These are phyloP conservation scores for Gaeumannomyces sp. DNA, from an alignment of 2,329 filamentous ascomycete species.

Conservation along the genomic window DNA sequence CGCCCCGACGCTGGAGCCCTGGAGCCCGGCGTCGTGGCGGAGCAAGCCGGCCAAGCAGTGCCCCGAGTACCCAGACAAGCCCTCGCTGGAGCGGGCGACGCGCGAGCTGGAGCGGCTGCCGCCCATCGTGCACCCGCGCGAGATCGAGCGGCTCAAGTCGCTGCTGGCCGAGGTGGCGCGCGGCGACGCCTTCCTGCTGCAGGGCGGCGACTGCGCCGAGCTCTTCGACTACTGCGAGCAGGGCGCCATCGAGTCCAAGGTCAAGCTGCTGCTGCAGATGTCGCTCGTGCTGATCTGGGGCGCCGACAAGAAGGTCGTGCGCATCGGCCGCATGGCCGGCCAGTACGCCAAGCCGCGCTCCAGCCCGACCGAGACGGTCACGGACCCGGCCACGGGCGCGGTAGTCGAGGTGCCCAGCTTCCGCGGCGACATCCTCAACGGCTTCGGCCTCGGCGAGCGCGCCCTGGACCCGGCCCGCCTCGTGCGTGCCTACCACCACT, in stretches of 20 bases:
- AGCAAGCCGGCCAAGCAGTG: slow-evolving; percentile 73
- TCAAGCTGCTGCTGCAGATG: slow-evolving; percentile 96
- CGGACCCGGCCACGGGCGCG: slow-evolving; percentile 50
- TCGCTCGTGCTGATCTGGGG: slow-evolving; percentile 93
- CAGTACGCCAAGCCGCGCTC: slow-evolving; percentile 96
- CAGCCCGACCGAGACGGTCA: slow-evolving; percentile 73
- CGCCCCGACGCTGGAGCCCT: slow-evolving; percentile 24
- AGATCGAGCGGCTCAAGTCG: slow-evolving; percentile 74
- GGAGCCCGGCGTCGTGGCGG: slow-evolving; percentile 65
- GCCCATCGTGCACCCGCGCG: slow-evolving; percentile 71
- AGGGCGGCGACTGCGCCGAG: slow-evolving; percentile 96
- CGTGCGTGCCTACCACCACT: slow-evolving; percentile 91
- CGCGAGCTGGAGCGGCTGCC: slow-evolving; percentile 63
- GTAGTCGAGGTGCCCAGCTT: slow-evolving; percentile 70
- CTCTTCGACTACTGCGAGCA: slow-evolving; percentile 95
- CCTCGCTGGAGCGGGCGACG: slow-evolving; percentile 52
- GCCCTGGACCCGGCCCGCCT: slow-evolving; percentile 77
- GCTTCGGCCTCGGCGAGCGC: slow-evolving; percentile 69
- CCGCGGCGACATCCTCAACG: slow-evolving; percentile 92
- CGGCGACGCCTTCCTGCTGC: slow-evolving; percentile 87
- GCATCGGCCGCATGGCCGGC: slow-evolving; percentile 92
- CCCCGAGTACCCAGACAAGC: slow-evolving; percentile 60
- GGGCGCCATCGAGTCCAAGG: slow-evolving; percentile 86
- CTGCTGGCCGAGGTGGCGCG: slow-evolving; percentile 79
- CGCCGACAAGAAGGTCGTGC: slow-evolving; percentile 71